Evolutionary conservation across 139 green algal species (phyloP), one percentile per base, ranked within the genome.

Genomic region (Coelastrella sp.): DNA sequence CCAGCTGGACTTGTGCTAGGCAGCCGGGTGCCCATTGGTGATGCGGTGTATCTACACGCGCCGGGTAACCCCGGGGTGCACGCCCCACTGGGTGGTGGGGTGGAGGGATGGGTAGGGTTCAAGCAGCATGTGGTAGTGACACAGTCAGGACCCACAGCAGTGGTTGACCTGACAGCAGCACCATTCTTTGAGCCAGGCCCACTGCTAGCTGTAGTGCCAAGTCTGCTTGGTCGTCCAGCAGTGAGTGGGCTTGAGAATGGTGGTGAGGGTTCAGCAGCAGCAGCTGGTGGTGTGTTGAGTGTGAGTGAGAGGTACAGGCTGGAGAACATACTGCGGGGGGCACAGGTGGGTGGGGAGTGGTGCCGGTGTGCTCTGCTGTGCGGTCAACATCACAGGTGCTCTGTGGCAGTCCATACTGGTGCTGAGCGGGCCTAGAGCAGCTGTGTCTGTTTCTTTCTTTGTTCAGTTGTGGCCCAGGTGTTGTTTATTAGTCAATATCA

Each of bases 21-120:
- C 11, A 20, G n/a, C 3, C 73, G 85, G 5, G 14, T 83, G 8
- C 57, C 56, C 22, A 47, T 83, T 20, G 58, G 73, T 4, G 23
- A 68, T 75, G 58, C 13, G 3, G 61, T 90, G 32, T 90, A 59
- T 47, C 47, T 90, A 5, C 65, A 90, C 10, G 86, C 86, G 4
- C 86, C 86, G 3, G 76, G 86, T 60, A 77, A 90, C 10, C n/a
- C 76, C 22, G 86, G 79, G 14, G 60, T 85, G 32, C 86, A 90
- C 71, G 61, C 65, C 5, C 61, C 76, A 10, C 64, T 90, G n/a
- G 86, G 86, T 14, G 61, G 77, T 20, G 86, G 86, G n/a, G 22
- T 91, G 74, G 92, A 95, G 86, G 92, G 93, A 47, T 96, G 92
- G 93, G 88, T 96, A 85, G 94, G 94, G 59, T 96, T 96, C 90